Evolutionary conservation across 768 basidiomycete genomes (phyloP), one percentile per base, ranked within the genome.

Genomic region (Sporobolomyces pararoseus): DNA sequence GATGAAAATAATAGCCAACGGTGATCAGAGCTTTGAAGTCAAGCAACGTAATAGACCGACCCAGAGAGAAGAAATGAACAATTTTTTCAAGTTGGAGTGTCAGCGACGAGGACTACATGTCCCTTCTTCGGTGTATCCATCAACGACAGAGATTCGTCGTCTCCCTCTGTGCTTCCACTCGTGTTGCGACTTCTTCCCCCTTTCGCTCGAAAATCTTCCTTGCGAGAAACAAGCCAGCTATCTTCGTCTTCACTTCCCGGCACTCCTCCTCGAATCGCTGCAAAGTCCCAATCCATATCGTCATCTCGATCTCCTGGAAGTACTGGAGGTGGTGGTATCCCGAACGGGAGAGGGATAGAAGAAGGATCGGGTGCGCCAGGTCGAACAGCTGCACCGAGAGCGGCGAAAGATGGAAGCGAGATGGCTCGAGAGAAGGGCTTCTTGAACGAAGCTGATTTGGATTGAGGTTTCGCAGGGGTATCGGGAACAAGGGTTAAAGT

Each of bases 351-450:
- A 4, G 57, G 62, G 9, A 46, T 39, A 21, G 39, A 39, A 32
- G 42, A 32, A 13, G 42, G 39, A 31, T 54, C 53, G 1, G 55
- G 10, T 0, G 66, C 58, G 0, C 72, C 67, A 4, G 67, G 64
- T 12, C 72, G 65, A 52, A 73, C 66, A 1, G 72, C 72, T 17
- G 72, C 68, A 14, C 72, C 72, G 57, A 73, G 72, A 0, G 68
- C 68, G 5, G 72, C 72, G 62, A 73, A 70, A 0, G 72, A 73
- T 4, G 72, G 68, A 19, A 69, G 55, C 0, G 72, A 64, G 23
- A 62, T 13, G 1, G 68, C 61, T 46, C 68, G 68, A 0, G 68
- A 47, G 65, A 73, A 64, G 27, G 68, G 57, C 7, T 60, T 52
- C 35, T 51, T 60, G 54, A 51, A 58, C 27, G 53, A 34, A 0